Percentiles rank a stretch among this genome's conserved stretches.
Conservation (phyloP, 2,329 filamentous ascomycete species). For the Colletotrichum eremochloae region DNA sequence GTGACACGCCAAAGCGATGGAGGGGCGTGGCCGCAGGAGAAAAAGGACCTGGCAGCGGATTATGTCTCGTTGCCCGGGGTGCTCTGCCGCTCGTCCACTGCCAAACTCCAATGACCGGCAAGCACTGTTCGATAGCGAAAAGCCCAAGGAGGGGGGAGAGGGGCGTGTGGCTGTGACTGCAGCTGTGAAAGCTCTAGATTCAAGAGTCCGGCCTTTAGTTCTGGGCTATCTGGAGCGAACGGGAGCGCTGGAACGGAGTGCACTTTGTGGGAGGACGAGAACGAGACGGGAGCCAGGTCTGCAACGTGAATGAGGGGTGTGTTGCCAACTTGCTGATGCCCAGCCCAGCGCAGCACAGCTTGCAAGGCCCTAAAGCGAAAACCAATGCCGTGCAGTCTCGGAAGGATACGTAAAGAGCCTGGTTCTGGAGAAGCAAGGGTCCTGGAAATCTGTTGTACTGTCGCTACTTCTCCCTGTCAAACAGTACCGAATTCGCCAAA, state of each 20-base stretch:
- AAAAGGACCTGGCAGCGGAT: slow-evolving; percentile 39
- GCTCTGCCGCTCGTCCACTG: slow-evolving; percentile 38
- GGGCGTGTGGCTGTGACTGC: slow-evolving; percentile 26
- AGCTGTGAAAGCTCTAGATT: slow-evolving; percentile 1
- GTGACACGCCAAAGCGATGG: slow-evolving; percentile 15
- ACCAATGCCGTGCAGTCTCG: slow-evolving; percentile 11
- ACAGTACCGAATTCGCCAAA: slow-evolving; percentile 11
- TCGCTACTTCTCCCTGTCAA: slow-evolving; percentile 11
- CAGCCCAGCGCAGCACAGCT: neutral
- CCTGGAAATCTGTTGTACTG: neutral
- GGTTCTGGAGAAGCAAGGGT: slow-evolving; percentile 10
- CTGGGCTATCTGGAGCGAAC: slow-evolving; percentile 15
- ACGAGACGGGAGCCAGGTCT: slow-evolving; percentile 12
- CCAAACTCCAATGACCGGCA: slow-evolving; percentile 34
- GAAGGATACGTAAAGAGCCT: slow-evolving; percentile 1
- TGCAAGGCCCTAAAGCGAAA: neutral
- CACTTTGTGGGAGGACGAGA: slow-evolving; percentile 6
- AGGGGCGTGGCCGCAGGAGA: slow-evolving; percentile 37
- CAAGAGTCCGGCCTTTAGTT: slow-evolving; percentile 1
- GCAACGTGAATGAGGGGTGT: slow-evolving; percentile 8
- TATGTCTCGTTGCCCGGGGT: slow-evolving; percentile 40
- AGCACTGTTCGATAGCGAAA: slow-evolving; percentile 14
- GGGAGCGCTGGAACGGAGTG: slow-evolving; percentile 14
- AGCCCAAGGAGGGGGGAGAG: slow-evolving; percentile 2
- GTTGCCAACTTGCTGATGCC: neutral